Base-by-base conservation (phyloP, 208 protist genomes). In the Trypanosoma grayi region DNA sequence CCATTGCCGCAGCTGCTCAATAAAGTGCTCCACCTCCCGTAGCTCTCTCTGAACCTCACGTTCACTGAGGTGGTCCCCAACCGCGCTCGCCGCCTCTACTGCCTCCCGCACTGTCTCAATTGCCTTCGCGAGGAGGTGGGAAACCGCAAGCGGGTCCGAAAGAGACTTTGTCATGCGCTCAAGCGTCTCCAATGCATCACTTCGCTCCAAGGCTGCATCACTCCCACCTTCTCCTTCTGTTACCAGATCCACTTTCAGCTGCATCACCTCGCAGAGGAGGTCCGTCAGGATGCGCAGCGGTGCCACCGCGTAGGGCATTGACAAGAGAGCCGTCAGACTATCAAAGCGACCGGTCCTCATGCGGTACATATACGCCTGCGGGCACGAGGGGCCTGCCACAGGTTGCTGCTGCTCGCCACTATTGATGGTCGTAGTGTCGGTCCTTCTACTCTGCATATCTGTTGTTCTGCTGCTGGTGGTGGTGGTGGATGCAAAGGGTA, bases 271-370 rank as follows among this genome's bases (percentile, higher is more conserved):
- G n/a, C 51, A 10, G 33, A 92, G 70, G 22, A 88, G 66, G 48
- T 93, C 87, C 27, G 75, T 46, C 8, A 90, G 48, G 22, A 94
- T 76, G 16, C 70, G 66, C 13, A 92, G 70, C 10, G 80, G 77
- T 0, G 57, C 30, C 30, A 78, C 77, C 8, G 84, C 82, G 66
- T 89, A 94, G 22, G 82, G 82, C 3, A 78, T 64, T 44, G 70
- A 75, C 3, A 73, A 56, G 41, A 94, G 72, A 45, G 80, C 69
- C 4, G 64, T 41, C 22, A 94, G 52, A 22, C 59, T 66, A 5
- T 74, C 53, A 43, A 86, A 81, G 28, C 46, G 68, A n/a, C 79
- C 81, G 11, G 73, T 48, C 25, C 66, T 56, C 13, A 94, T 45
- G 0, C 79, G 79, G 37, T 70, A 58, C 24, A 78, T 68, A 61